Evolutionary conservation across 2,329 filamentous ascomycete genomes (phyloP), one percentile per base, ranked within the genome.

Genomic region (Diaporthe capsici): DNA sequence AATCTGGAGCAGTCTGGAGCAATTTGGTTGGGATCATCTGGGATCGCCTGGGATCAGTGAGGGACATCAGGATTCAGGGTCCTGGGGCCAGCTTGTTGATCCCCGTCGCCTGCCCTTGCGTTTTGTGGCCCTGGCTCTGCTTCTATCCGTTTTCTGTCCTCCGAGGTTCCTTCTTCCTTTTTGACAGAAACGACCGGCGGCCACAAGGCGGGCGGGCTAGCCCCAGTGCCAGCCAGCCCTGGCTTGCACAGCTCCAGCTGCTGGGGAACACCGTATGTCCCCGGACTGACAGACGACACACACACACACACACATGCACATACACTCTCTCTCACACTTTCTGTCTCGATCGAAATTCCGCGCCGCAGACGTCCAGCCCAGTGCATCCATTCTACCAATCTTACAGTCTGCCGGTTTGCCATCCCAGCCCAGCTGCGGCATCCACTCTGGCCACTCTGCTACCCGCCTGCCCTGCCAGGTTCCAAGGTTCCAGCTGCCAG

Each of bases 11-110:
- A 67, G 47, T 51, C 63, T 51, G 63, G 44, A 67, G 63, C 63
- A 67, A 67, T 67, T 68, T 51, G 63, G 63, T 68, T 68, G 65
- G 65, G 65, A 68, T 68, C 65, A 28, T 28, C 47, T 68, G 65
- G 65, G 65, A 68, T 39, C 39, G 47, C 31, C 65, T 68, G 44
- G 63, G 39, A 68, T 68, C 47, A 53, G 31, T 53, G 44, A 68
- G 65, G 20, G 65, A 39, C 22, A 39, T 68, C 12, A 53, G 65
- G 49, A 68, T 53, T 68, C 65, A 68, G 65, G 65, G 65, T 68
- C 65, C 65, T 68, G 65, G 65, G 47, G 47, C 65, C 65, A 68
- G 47, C 47, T 53, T 39, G 47, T 31, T 15, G 47, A 53, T 53
- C 49, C 44, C 44, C 31, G 47, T 67, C 61, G 42, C 61, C 60